Evolutionary conservation across 805 yeast genomes (phyloP), one percentile per base, ranked within the genome.

Genomic region (Clavispora vitiphila): DNA sequence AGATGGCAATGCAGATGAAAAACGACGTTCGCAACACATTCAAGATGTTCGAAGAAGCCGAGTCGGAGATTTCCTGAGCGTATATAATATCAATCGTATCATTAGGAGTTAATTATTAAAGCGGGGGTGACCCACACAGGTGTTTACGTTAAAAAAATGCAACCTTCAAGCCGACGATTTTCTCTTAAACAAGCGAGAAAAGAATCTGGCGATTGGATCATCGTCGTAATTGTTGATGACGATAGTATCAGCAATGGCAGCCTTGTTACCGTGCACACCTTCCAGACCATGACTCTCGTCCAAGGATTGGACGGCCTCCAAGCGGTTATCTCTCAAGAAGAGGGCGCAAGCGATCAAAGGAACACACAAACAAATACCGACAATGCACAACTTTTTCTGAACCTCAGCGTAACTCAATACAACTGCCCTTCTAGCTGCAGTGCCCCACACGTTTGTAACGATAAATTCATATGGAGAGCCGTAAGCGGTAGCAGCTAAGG

Each of bases 1-100:
- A 62, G 27, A 74, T 86, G 73, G 77, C 88, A 1, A 65, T 73
- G 47, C 86, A 79, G 49, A 84, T 86, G 91, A 80, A 77, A 65
- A 64, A 69, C 32, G 93, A 84, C 38, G 77, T 83, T 5, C 77
- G 74, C 25, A 74, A 69, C 12, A 65, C 80, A 25, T 67, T 80
- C 47, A 65, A 74, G 41, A 61, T 83, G 57, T 81, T 85, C 56
- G 74, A 74, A 48, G 86, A 80, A 14, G 79, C 80, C 1, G 72
- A 72, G 37, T 43, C 42, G 9, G 41, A 42, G 9, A 40, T 47
- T 8, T 16, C 34, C 5, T 22, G 20, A 15, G 26, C 16, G 7
- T 35, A 7, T 11, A 23, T 8, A 10, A 24, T 16, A 26, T 26
- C 11, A 24, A 24, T 24, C 26, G 14, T 30, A 11, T 16, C 18